Base-by-base conservation (phyloP, 257 asterid genomes). In the Catharanthus roseus region DNA sequence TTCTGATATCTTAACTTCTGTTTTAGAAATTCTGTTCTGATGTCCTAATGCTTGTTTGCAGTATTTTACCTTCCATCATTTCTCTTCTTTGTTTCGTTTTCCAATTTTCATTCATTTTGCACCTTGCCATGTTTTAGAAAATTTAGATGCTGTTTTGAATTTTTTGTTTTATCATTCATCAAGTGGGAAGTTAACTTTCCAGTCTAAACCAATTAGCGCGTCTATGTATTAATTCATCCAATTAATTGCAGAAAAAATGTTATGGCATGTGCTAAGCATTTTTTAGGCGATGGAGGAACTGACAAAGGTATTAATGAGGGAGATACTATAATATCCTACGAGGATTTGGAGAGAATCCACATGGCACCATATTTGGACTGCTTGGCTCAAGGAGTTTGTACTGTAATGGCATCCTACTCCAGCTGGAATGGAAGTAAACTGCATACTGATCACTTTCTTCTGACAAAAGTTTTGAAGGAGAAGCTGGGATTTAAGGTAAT, bases 231-330 rank as follows among this genome's bases (percentile, higher is more conserved):
- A 38, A 24, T 67, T 68, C 67, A 57, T 72, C 75, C 50, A 24
- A 62, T 77, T 73, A 49, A 78, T 80, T 80, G 69, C 96, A 92
- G 97, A 75, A 77, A 85, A 72, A 81, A 84, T 63, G 96, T 89
- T 77, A 81, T 92, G 81, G 96, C 93, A 29, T 84, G 86, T 74
- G 96, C 97, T 74, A 92, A 92, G 88, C 97, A 92, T 89, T 92
- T 86, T 76, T 89, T 88, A 45, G 97, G 97, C 39, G 97, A 92
- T 71, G 97, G 97, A 49, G 96, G 93, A 71, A 92, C 97, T 49
- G 80, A 77, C 64, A 74, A 84, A 28, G 97, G 97, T 50, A 77
- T 76, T 64, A 92, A 92, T 50, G 96, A 89, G 82, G 97, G 97
- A 56, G 82, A 92, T 84, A 84, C 96, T 0, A 67, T 82, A 64